phyloP scores from a whole-genome alignment of 345 rosid genomes.

The Stellera chamaejasme region DNA sequence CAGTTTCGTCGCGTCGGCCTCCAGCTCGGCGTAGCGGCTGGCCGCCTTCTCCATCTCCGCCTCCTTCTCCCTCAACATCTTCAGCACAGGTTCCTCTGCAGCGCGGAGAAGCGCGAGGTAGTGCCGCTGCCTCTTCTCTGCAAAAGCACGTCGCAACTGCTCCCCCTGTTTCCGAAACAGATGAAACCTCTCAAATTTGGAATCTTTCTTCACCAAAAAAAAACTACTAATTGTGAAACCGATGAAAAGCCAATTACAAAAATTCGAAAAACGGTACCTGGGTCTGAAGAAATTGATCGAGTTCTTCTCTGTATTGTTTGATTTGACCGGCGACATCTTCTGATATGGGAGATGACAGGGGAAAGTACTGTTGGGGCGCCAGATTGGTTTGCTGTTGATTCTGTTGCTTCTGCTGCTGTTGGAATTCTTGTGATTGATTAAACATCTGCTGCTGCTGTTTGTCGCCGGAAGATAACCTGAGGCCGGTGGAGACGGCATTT shows the following conservation, averaged over 20 bases:
- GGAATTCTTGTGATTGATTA: conserved; percentile 13
- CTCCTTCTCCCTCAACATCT: conserved; percentile 59
- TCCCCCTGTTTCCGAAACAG: conserved; percentile 40
- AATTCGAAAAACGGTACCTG: conserved; percentile 41
- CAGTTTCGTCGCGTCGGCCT: conserved; percentile 78
- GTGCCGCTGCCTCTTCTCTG: conserved; percentile 67
- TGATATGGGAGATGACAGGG: conserved; percentile 23
- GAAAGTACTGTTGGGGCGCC: conserved; percentile 19
- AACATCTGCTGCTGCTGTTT: conserved; percentile 23
- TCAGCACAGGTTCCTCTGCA: conserved; percentile 56
- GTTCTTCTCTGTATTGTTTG: conserved; percentile 65
- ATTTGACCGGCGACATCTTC: conserved; percentile 56
- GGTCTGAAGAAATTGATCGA: conserved; percentile 62
- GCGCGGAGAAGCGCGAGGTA: conserved; percentile 60
- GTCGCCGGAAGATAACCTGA: conserved; percentile 56
- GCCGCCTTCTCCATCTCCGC: conserved; percentile 66
- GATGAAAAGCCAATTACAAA: neutral
- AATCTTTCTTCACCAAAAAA: neutral
- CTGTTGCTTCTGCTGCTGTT: conserved; percentile 19
- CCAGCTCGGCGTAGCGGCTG: conserved; percentile 67
- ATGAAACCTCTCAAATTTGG: neutral
- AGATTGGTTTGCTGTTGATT: conserved; percentile 4
- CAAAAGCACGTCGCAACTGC: conserved; percentile 64
- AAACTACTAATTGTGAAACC: neutral
- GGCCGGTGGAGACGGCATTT: conserved; percentile 78